A percentile compares a stretch with the other conserved stretches of the same genome.
phyloP scores from a whole-genome alignment of 768 basidiomycete species.

The Leccinum broughii region DNA sequence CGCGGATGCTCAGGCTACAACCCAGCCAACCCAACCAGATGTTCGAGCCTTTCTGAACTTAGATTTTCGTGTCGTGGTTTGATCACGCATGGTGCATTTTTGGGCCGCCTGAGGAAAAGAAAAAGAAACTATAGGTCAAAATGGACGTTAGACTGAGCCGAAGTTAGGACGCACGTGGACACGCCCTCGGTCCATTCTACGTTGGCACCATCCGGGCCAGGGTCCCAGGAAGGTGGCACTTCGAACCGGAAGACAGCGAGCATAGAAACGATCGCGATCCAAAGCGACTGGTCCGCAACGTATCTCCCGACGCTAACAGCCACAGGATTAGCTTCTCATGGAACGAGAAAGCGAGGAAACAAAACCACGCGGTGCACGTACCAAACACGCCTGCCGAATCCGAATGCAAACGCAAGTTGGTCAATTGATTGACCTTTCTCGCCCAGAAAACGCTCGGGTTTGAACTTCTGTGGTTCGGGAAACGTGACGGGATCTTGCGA shows the following conservation, averaged over 20 bases:
- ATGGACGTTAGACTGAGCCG: not conserved
- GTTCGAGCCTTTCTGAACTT: conserved; percentile 14
- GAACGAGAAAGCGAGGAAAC: not conserved
- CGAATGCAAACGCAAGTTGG: conserved; percentile 23
- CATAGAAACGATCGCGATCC: conserved; percentile 26
- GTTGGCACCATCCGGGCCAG: conserved; percentile 20
- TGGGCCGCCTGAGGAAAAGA: conserved; percentile 14
- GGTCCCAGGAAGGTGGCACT: conserved; percentile 12
- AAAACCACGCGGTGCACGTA: not conserved
- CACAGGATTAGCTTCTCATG: not conserved
- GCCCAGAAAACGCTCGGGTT: conserved; percentile 38
- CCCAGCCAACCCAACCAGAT: conserved; percentile 9
- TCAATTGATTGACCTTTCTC: conserved; percentile 7
- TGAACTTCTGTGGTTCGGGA: conserved; percentile 38
- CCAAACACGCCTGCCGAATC: conserved; percentile 45
- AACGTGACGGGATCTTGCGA: conserved; percentile 38
- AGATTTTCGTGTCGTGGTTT: conserved; percentile 6
- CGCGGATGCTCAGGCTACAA: not conserved
- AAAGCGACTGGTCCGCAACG: conserved; percentile 41
- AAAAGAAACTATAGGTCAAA: not conserved
- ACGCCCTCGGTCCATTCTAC: conserved; percentile 22
- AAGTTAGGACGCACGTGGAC: conserved; percentile 17
- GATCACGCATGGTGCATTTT: conserved; percentile 10
- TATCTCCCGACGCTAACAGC: conserved; percentile 41
- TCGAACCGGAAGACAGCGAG: conserved; percentile 21